These are phyloP conservation scores for Colletotrichum melonis DNA, from an alignment of 2,329 filamentous ascomycete genomes.

Conservation along the genomic window DNA sequence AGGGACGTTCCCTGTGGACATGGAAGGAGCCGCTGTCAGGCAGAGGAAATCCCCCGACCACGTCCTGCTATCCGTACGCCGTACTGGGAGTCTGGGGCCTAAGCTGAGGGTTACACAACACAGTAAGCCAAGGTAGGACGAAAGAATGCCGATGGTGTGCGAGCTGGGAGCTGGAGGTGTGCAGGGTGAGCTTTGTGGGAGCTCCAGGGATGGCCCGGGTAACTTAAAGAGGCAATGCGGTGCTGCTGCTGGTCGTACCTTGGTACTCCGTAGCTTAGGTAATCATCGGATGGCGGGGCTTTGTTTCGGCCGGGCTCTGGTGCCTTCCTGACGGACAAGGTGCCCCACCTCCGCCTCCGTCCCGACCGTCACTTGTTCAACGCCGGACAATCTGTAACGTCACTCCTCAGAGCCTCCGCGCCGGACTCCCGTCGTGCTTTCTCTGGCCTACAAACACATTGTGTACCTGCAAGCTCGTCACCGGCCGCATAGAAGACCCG, in stretches of 20 bases:
- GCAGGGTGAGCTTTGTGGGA: background rate
- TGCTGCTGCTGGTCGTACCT: too few relatives aligned
- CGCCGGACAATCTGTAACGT: slow-evolving; percentile 14
- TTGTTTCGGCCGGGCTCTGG: slow-evolving; percentile 18
- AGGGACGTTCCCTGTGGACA: background rate
- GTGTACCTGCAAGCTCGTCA: background rate
- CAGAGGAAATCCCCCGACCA: background rate
- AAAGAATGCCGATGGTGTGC: background rate
- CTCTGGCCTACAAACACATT: too few relatives aligned
- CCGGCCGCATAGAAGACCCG: background rate
- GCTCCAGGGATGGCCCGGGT: background rate
- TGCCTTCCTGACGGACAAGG: background rate
- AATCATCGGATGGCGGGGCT: background rate
- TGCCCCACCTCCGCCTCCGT: slow-evolving; percentile 18
- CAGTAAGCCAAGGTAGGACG: background rate
- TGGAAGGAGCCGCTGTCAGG: slow-evolving; percentile 1
- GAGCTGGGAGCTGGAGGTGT: background rate
- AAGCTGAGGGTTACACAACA: too few relatives aligned
- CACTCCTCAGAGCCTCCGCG: slow-evolving; percentile 1
- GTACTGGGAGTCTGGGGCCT: too few relatives aligned
- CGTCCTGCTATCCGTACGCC: background rate
- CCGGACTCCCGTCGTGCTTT: too few relatives aligned
- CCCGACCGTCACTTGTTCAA: slow-evolving; percentile 20
- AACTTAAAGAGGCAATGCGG: background rate
- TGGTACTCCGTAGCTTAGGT: background rate